Evolutionary conservation across 305 asterid genomes (phyloP).

Genomic region (Plantago lanceolata): DNA sequence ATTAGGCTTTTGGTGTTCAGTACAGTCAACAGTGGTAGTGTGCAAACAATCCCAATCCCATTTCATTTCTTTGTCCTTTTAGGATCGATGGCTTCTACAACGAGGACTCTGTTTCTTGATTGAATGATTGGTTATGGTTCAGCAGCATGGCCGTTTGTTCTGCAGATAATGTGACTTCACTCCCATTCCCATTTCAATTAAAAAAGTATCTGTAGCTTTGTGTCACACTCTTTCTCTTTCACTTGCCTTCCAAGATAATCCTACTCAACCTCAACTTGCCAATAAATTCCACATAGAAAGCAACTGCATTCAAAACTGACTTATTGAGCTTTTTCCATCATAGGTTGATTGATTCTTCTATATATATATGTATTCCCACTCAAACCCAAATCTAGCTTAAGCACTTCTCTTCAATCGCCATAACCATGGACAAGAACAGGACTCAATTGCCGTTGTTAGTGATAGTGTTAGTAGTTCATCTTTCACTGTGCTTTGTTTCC

Average conservation of each 20-base stretch:
- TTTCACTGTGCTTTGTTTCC: slow-evolving; percentile 25
- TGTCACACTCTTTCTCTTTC: slow-evolving; percentile 19
- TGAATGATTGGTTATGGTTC: no score
- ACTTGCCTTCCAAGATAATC: slow-evolving; percentile 19
- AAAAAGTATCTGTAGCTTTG: not conserved
- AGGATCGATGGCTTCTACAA: no score
- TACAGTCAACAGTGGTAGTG: slow-evolving; percentile 17
- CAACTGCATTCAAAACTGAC: not conserved
- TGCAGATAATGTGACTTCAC: not conserved
- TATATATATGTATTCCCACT: no score
- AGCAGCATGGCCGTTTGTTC: no score
- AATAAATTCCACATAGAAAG: not conserved
- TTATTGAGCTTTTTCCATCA: no score
- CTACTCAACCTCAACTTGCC: not conserved
- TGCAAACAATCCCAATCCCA: no score
- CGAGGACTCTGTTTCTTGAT: no score
- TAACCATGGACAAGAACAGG: not conserved
- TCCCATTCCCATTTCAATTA: not conserved
- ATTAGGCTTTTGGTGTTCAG: no score
- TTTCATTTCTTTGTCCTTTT: no score
- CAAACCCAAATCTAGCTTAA: no score
- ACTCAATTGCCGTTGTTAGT: not conserved
- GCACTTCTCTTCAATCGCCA: no score
- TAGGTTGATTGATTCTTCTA: no score
- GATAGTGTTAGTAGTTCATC: slow-evolving; percentile 20